A percentile compares a stretch with the other conserved stretches of the same genome.
Conservation (phyloP, 2,329 filamentous ascomycete species). For the Aureobasidium melanogenum region DNA sequence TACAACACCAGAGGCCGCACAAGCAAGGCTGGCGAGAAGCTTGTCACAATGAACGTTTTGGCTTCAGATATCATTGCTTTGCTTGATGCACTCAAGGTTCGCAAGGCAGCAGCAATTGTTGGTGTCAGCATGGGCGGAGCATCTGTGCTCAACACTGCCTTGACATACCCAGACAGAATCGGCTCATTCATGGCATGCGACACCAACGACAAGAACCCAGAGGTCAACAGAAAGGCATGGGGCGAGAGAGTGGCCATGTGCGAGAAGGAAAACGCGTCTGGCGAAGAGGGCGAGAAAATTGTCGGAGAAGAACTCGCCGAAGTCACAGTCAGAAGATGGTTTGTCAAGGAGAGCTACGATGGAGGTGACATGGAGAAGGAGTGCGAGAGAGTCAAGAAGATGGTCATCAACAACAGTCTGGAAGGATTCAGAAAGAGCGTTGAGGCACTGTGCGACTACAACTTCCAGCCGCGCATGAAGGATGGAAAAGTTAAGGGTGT, state of each 20-base stretch:
- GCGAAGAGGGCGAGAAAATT: constrained; percentile 41
- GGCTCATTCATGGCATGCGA: constrained; percentile 63
- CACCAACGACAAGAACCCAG: constrained; percentile 64
- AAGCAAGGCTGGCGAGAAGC: constrained; percentile 26
- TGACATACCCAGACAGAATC: constrained; percentile 54
- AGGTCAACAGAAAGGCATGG: constrained; percentile 72
- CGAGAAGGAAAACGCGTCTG: constrained; percentile 41
- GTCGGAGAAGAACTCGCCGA: constrained; percentile 57
- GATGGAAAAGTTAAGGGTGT: constrained; percentile 50
- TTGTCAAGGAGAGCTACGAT: constrained; percentile 53
- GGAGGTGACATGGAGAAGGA: constrained; percentile 37
- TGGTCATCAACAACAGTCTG: constrained; percentile 61
- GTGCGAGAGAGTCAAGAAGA: constrained; percentile 53
- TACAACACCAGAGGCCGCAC: constrained; percentile 68
- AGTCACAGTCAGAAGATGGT: constrained; percentile 68
- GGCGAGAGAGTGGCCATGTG: constrained; percentile 63
- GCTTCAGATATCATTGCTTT: constrained; percentile 59
- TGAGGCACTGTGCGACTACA: constrained; percentile 63
- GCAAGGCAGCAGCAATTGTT: constrained; percentile 56
- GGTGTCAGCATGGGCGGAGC: constrained; percentile 78
- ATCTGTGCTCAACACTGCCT: constrained; percentile 63
- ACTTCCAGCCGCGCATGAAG: constrained; percentile 51
- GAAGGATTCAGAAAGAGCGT: constrained; percentile 60
- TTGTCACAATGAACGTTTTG: constrained; percentile 53
- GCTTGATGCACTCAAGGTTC: constrained; percentile 60